A percentile compares a stretch with the other conserved stretches of the same genome.
Conservation (phyloP, 805 yeast genomes). For the Saccharomycopsis fibuligera region DNA sequence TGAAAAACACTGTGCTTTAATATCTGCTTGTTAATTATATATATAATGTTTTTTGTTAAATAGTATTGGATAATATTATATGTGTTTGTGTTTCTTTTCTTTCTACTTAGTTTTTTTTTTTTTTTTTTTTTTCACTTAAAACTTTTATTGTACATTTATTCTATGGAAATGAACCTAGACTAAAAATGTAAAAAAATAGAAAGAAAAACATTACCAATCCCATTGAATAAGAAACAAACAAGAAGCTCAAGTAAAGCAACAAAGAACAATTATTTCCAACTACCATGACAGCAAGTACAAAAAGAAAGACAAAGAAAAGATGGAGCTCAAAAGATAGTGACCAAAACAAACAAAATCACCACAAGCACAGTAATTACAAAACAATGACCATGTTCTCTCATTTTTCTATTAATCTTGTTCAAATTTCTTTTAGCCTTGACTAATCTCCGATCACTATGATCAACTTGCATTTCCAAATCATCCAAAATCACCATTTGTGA, state of each 20-base stretch:
- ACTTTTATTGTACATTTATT: too few relatives aligned
- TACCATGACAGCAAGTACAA: not conserved
- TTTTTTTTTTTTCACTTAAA: too few relatives aligned
- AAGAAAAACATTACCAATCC: not conserved
- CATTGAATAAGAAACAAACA: not conserved
- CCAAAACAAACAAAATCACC: conserved; percentile 37
- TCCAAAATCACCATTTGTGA: conserved; percentile 43
- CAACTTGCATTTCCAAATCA: conserved; percentile 44
- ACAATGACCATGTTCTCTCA: conserved; percentile 46
- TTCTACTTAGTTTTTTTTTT: too few relatives aligned
- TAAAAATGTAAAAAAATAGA: too few relatives aligned
- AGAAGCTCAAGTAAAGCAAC: not conserved
- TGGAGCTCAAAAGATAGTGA: conserved; percentile 33
- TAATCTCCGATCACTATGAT: conserved; percentile 35
- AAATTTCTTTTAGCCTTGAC: conserved; percentile 36
- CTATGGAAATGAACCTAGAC: too few relatives aligned
- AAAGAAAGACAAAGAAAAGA: not conserved
- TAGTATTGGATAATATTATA: too few relatives aligned
- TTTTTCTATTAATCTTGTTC: conserved; percentile 33
- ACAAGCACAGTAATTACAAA: conserved; percentile 38
- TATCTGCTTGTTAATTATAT: too few relatives aligned
- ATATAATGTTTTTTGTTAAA: too few relatives aligned
- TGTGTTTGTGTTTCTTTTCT: too few relatives aligned
- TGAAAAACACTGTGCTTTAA: too few relatives aligned
- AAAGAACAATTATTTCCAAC: not conserved